Percentiles rank a stretch among this genome's conserved stretches.
Conservation (phyloP, 192 early-diverging fungal species). For the Piromyces finnis region DNA sequence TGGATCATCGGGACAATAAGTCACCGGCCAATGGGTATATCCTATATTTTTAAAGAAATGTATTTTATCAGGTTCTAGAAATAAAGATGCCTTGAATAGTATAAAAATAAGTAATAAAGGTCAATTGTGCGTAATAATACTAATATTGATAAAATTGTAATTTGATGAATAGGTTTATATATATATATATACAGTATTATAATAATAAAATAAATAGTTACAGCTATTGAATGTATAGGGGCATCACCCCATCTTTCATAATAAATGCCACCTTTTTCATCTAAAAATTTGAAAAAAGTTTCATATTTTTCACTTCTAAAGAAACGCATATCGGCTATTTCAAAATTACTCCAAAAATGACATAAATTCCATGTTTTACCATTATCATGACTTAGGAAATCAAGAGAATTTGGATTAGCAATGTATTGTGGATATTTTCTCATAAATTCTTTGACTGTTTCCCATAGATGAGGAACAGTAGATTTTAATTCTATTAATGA, state of each 20-base stretch:
- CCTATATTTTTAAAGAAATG: too few relatives aligned
- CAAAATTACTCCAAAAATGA: conserved; percentile 79
- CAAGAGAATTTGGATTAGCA: conserved; percentile 26
- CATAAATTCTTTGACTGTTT: conserved; percentile 32
- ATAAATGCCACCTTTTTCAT: conserved; percentile 67
- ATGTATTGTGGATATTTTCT: conserved; percentile 26
- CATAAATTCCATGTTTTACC: conserved; percentile 43
- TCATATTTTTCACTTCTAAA: conserved; percentile 45
- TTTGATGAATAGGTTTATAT: too few relatives aligned
- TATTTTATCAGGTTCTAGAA: too few relatives aligned
- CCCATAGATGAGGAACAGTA: conserved; percentile 60
- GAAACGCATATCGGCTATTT: conserved; percentile 58
- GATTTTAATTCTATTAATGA: conserved; percentile 37
- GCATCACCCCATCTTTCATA: conserved; percentile 42
- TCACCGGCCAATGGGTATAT: too few relatives aligned
- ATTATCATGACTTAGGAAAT: conserved; percentile 33
- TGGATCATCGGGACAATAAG: too few relatives aligned
- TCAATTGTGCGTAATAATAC: too few relatives aligned
- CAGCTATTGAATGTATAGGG: too few relatives aligned
- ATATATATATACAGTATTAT: too few relatives aligned
- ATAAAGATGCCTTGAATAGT: too few relatives aligned
- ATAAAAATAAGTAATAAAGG: too few relatives aligned
- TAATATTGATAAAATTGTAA: too few relatives aligned
- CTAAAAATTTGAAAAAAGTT: conserved; percentile 52
- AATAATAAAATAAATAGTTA: too few relatives aligned